Evolutionary conservation across 169 alveolate genomes (phyloP).

Genomic region (Plasmodium vivax): DNA sequence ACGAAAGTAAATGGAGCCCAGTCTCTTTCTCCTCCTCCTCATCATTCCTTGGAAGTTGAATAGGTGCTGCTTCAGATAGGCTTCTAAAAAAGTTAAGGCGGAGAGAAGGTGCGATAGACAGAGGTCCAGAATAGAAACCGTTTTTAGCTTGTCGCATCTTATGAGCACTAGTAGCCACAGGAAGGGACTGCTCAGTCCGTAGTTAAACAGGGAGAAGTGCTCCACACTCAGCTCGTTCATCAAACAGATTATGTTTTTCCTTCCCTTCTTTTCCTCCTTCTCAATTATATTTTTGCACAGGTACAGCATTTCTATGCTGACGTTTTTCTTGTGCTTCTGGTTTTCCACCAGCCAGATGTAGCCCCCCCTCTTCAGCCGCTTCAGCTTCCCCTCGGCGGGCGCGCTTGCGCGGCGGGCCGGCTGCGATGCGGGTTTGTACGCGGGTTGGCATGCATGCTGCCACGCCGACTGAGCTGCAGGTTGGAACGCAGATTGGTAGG

Average conservation of each 20-base stretch:
- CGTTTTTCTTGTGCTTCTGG: conserved; percentile 43
- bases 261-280: conserved; percentile 53
- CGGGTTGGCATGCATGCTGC: background rate
- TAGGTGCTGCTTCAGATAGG: conserved; percentile 37
- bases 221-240: conserved; percentile 37
- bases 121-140: conserved; percentile 35
- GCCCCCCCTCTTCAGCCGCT: conserved; percentile 47
- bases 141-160: conserved; percentile 27
- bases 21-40: conserved; percentile 66
- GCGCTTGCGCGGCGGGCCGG: too few species aligned
- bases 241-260: conserved; percentile 52
- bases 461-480: too few species aligned
- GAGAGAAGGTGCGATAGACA: conserved; percentile 44
- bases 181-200: conserved; percentile 56
- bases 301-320: conserved; percentile 55
- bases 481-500: too few species aligned
- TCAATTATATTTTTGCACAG: conserved; percentile 55
- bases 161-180: conserved; percentile 49
- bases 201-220: conserved; percentile 52
- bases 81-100: conserved; percentile 59
- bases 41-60: conserved; percentile 70
- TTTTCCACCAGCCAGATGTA: conserved; percentile 55
- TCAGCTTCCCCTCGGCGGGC: background rate
- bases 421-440: background rate
- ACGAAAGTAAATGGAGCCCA: conserved; percentile 41